Conservation (phyloP, 176 grass and related monocot genomes). For the Cocos nucifera region DNA sequence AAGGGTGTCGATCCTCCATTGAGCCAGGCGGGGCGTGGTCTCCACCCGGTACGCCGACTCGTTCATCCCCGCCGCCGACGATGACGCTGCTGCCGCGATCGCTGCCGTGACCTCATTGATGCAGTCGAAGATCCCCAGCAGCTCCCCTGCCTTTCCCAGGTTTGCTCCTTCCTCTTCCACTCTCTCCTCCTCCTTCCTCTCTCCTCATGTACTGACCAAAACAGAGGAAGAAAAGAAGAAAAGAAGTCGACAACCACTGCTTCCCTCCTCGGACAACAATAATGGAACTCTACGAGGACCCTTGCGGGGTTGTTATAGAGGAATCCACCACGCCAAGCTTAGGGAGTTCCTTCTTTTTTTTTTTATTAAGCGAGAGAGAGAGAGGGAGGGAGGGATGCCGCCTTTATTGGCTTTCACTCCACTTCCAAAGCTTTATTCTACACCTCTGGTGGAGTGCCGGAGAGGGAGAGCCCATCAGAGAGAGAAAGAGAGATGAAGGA, state of each 20-base stretch:
- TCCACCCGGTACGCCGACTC: constrained; percentile 58
- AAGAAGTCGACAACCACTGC: constrained; percentile 5
- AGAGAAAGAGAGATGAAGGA: no score
- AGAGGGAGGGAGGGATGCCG: background rate
- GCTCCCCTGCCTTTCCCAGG: constrained; percentile 67
- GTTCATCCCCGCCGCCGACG: constrained; percentile 36
- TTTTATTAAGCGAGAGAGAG: no score
- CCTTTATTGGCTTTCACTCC: constrained; percentile 27
- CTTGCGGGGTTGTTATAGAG: background rate
- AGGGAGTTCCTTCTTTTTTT: constrained; percentile 45
- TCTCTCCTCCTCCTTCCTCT: constrained; percentile 37
- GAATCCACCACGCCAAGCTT: constrained; percentile 46
- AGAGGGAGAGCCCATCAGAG: no score
- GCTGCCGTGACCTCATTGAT: constrained; percentile 94
- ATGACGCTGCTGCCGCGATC: constrained; percentile 38
- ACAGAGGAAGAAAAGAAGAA: background rate
- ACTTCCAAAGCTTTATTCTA: constrained; percentile 1
- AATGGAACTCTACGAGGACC: no score
- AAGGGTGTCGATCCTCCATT: constrained; percentile 81
- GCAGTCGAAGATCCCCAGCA: constrained; percentile 78
- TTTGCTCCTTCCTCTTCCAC: constrained; percentile 26
- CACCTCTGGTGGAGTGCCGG: no score
- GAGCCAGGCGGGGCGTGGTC: constrained; percentile 71
- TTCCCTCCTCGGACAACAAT: constrained; percentile 8
- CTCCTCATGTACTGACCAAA: constrained; percentile 15